Base-by-base conservation (phyloP, 2,329 filamentous ascomycete genomes). In the Aspergillus fructus region DNA sequence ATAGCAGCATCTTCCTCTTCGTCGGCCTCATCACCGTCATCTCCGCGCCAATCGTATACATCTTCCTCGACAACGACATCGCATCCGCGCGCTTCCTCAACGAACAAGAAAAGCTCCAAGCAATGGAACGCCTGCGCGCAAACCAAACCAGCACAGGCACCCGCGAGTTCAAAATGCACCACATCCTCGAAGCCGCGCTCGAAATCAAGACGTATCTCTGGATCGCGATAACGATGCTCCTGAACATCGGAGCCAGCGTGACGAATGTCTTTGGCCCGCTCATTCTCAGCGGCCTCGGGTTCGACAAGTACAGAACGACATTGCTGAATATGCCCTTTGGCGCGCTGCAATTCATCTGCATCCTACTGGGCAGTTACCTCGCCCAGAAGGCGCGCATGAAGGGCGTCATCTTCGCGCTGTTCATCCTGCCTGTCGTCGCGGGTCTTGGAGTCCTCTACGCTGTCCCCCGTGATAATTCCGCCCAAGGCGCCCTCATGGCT, bases 321-420 rank as follows among this genome's bases (percentile, higher is more conserved):
- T 73, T 89, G 4, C 78, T 89, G 17, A 89, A 87, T 66, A 89
- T 89, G 62, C 87, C 87, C 0, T 89, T 89, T 59, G 86, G 86
- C 1, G 81, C 79, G 0, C 69, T 88, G 5, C 86, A 89, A 68
- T 76, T 83, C 33, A 66, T 85, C 8, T 74, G 86, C 48, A 86
- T 89, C 56, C 70, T 89, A 2, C 67, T 82, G 5, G 78, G 81
- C 0, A 85, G 85, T 0, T 88, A 79, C 61, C 77, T 85, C 0
- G 85, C 85, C 0, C 81, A 84, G 55, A 82, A 78, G 12, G 80
- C 81, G 34, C 79, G 79, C 1, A 66, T 83, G 62, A 90, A 90
- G 72, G 83, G 80, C 0, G 72, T 72, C 3, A 74, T 88, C 17
- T 74, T 89, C 9, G 74, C 81, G 0, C 64, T 65, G 0, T 78